A percentile compares a stretch with the other conserved stretches of the same genome.
Conservation (phyloP, 495 filamentous ascomycete species). For the Lophiotrema nucula region DNA sequence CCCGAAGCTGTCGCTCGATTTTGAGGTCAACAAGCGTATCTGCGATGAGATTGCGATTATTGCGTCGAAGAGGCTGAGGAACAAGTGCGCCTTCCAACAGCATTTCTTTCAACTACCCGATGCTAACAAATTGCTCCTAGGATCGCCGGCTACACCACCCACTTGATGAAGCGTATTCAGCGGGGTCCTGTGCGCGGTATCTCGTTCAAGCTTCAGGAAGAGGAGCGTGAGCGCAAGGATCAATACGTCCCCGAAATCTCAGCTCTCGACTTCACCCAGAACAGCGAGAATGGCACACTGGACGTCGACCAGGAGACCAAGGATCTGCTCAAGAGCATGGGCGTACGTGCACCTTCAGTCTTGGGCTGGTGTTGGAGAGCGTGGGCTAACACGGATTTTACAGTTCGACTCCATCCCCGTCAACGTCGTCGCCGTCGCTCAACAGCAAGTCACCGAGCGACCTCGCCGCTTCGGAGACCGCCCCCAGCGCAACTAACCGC, state of each 20-base stretch:
- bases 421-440: constrained; percentile 84
- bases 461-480: constrained; percentile 64
- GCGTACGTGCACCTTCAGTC: constrained; percentile 61
- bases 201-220: constrained; percentile 99
- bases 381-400: constrained; percentile 6
- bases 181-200: constrained; percentile 98
- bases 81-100: constrained; percentile 59
- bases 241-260: constrained; percentile 99
- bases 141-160: constrained; percentile 87
- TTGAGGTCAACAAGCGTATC: constrained; percentile 99
- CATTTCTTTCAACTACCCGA: background rate
- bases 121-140: background rate
- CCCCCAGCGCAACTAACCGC: constrained; percentile 45
- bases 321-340: constrained; percentile 95
- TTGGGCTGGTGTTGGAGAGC: background rate
- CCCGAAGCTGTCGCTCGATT: constrained; percentile 97
- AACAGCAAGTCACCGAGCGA: constrained; percentile 81
- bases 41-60: constrained; percentile 99
- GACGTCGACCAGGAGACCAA: constrained; percentile 97
- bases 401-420: constrained; percentile 97
- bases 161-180: constrained; percentile 94
- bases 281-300: constrained; percentile 83
- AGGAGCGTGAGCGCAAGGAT: constrained; percentile 99
- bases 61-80: constrained; percentile 90
- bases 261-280: constrained; percentile 93